Conservation (phyloP, 2,329 filamentous ascomycete genomes). For the Sordariomycetes sp. region DNA sequence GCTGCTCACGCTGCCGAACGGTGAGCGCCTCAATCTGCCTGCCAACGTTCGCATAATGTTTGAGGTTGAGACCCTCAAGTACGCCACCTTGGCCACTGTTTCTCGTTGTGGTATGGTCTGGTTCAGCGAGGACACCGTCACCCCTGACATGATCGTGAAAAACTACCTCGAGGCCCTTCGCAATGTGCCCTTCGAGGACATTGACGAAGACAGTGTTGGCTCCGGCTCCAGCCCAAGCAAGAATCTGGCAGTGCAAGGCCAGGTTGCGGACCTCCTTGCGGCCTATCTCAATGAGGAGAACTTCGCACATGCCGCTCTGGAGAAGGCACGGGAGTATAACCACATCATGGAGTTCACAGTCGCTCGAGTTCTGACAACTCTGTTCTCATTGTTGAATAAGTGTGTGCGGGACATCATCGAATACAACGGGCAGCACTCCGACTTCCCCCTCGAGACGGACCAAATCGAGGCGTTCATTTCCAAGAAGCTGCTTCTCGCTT, state of each 20-base stretch:
- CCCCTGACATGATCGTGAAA: slow-evolving; percentile 80
- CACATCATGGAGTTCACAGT: slow-evolving; percentile 99
- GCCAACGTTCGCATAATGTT: slow-evolving; percentile 99
- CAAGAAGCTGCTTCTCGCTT: slow-evolving; percentile 86
- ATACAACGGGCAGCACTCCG: slow-evolving; percentile 88
- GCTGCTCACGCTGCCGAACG: slow-evolving; percentile 89
- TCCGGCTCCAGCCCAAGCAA: slow-evolving; percentile 69
- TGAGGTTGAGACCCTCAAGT: slow-evolving; percentile 95
- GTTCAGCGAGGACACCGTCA: slow-evolving; percentile 98
- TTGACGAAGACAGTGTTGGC: slow-evolving; percentile 83
- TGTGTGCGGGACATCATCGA: slow-evolving; percentile 85
- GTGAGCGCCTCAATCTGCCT: slow-evolving; percentile 91
- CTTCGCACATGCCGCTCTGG: slow-evolving; percentile 70
- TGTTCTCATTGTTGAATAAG: slow-evolving; percentile 96
- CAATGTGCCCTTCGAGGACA: slow-evolving; percentile 80
- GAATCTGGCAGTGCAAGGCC: slow-evolving; percentile 67
- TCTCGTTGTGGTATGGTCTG: slow-evolving; percentile 99
- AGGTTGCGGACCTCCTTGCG: slow-evolving; percentile 72
- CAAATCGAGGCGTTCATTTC: slow-evolving; percentile 83
- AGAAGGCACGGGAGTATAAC: slow-evolving; percentile 67
- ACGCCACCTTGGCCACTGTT: slow-evolving; percentile 96
- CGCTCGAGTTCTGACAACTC: slow-evolving; percentile 79
- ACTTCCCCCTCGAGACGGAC: slow-evolving; percentile 86
- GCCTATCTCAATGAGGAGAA: slow-evolving; percentile 68
- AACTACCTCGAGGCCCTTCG: slow-evolving; percentile 83